These are phyloP conservation scores for Lobosporangium transversale DNA, from an alignment of 192 early-diverging fungal genomes.

Conservation along the genomic window DNA sequence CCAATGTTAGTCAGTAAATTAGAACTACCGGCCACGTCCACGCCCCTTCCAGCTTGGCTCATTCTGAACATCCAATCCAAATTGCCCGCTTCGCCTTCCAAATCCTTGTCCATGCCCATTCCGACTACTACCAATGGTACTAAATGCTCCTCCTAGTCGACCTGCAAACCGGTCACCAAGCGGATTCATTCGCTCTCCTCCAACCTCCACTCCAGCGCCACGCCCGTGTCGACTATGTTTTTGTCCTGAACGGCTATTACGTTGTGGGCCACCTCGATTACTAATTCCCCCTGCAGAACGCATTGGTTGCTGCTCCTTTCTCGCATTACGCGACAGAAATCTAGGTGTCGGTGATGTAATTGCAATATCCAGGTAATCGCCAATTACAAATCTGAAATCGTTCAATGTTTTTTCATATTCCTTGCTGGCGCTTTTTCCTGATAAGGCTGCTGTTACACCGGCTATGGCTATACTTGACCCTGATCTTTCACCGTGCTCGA, in stretches of 20 bases:
- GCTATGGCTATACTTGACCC: constrained; percentile 1
- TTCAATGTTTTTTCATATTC: constrained; percentile 26
- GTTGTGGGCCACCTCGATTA: constrained; percentile 14
- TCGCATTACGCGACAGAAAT: background rate
- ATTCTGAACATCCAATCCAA: constrained; percentile 13
- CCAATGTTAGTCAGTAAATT: no score
- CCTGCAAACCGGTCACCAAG: constrained; percentile 17
- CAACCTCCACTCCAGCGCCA: constrained; percentile 16
- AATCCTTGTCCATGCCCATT: constrained; percentile 21
- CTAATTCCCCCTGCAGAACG: constrained; percentile 20
- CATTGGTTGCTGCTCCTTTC: background rate
- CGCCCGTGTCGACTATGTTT: constrained; percentile 10
- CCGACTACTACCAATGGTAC: background rate
- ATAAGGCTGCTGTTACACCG: background rate
- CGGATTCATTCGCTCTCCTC: background rate
- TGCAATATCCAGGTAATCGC: constrained; percentile 41
- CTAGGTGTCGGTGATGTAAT: constrained; percentile 2
- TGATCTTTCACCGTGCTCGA: background rate
- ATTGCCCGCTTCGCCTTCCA: constrained; percentile 4
- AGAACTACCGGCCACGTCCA: constrained; percentile 41
- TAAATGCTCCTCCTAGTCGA: constrained; percentile 12
- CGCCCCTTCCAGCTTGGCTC: constrained; percentile 41
- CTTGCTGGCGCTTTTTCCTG: background rate
- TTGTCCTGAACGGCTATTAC: constrained; percentile 33
- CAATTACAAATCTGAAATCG: constrained; percentile 24